Base-by-base conservation (phyloP, 805 yeast species). In the Wickerhamiella lipophila region DNA sequence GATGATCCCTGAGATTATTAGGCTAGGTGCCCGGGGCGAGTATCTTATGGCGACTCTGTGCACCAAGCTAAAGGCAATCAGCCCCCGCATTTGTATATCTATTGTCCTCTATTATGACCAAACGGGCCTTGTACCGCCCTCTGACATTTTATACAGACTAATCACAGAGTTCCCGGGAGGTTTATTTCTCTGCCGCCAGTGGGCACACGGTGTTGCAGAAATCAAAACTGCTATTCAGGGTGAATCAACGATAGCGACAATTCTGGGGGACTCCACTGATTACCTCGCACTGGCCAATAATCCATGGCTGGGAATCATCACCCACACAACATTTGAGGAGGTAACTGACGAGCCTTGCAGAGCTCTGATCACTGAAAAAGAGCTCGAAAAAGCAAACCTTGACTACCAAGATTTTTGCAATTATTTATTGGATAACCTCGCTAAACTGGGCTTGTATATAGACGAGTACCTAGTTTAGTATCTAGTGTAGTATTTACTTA, bases 221-320 rank as follows among this genome's bases (percentile, higher is more conserved):
- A 34, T 50, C 8, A 15, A 30, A 15, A 12, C 13, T 2, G 32
- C 42, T 8, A 3, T 50, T 1, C 50, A 43, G 22, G 53, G 53
- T 15, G 42, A 39, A 19, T 8, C 23, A 1, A 8, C 18, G 3
- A 19, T 15, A 23, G 6, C 11, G 2, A 36, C 43, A 1, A 2
- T 42, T 3, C 16, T 16, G 8, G 26, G 35, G 8, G 36, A 39
- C 23, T 18, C n/a, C 1, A 13, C 22, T 8, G 38, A 26, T 6
- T 16, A 13, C 3, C 43, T 41, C 13, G 38, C 42, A 2, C 21
- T 50, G n/a, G 50, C 46, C 1, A 50, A 50, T 26, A 21, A 19
- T 16, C 53, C 53, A 7, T 50, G 53, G 53, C 19, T 50, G 7
- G 53, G 53, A 12, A 39, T n/a, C 9, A 3, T 26, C 18, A n/a